phyloP scores from a whole-genome alignment of 768 basidiomycete species.

The Podaxis sp. region DNA sequence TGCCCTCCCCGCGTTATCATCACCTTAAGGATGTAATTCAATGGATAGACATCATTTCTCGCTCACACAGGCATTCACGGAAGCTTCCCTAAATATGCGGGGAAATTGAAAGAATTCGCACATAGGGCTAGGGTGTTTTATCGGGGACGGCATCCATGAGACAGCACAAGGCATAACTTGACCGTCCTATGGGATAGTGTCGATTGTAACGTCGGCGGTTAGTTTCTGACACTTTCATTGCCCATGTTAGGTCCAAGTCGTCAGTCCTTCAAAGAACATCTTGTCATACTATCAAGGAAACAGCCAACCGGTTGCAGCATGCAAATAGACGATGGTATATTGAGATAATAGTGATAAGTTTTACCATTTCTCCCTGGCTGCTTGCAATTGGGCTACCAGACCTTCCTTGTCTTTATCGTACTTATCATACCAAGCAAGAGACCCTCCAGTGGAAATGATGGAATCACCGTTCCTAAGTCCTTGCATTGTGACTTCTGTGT shows the following conservation, averaged over 20 bases:
- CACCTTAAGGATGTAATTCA: background rate
- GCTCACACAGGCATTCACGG: background rate
- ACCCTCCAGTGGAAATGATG: constrained; percentile 23
- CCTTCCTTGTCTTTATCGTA: constrained; percentile 30
- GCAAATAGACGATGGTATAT: background rate
- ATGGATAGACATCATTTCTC: background rate
- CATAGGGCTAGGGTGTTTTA: too few relatives aligned
- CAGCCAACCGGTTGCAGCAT: too few relatives aligned
- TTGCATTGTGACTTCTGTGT: constrained; percentile 31
- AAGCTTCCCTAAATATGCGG: background rate
- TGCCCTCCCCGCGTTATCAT: background rate
- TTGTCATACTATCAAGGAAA: background rate
- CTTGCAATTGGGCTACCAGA: constrained; percentile 6
- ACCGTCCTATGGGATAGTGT: too few relatives aligned
- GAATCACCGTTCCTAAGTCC: constrained; percentile 24
- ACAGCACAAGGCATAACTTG: too few relatives aligned
- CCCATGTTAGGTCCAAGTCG: too few relatives aligned
- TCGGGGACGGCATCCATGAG: too few relatives aligned
- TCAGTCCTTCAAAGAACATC: background rate
- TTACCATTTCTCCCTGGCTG: constrained; percentile 15
- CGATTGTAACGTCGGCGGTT: too few relatives aligned
- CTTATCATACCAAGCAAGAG: constrained; percentile 22
- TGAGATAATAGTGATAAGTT: background rate
- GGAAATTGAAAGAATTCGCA: background rate
- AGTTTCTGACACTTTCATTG: too few relatives aligned